A percentile compares a stretch with the other conserved stretches of the same genome.
Conservation (phyloP, 257 asterid species). For the Solanum stenotomum region DNA sequence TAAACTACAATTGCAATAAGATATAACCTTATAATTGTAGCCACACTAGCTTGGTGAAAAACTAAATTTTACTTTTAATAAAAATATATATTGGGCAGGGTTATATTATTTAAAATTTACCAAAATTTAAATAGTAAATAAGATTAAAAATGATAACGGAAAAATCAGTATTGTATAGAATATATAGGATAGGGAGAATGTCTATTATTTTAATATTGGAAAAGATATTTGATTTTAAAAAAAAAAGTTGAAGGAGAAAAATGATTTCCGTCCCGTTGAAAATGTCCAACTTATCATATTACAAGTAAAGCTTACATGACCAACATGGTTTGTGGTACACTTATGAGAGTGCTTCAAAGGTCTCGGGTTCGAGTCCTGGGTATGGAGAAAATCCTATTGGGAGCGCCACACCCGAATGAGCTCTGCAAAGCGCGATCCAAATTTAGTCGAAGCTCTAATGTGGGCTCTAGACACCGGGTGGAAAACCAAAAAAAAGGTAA, state of each 20-base stretch:
- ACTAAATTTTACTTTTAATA: not conserved
- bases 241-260: not conserved
- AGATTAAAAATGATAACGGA: not conserved
- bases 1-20: not conserved
- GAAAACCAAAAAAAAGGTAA: too few species aligned
- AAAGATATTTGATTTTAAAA: too few species aligned
- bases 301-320: not conserved
- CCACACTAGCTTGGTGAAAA: not conserved
- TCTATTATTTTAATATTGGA: not conserved
- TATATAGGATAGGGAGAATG: not conserved
- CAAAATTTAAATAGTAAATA: too few species aligned
- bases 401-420: too few species aligned
- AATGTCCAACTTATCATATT: not conserved
- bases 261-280: not conserved
- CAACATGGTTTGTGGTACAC: too few species aligned
- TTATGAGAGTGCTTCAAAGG: too few species aligned
- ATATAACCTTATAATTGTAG: not conserved
- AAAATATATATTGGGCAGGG: not conserved
- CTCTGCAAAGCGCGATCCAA: too few species aligned
- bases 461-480: too few species aligned
- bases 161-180: too few species aligned
- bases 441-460: too few species aligned
- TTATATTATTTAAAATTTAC: too few species aligned
- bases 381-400: too few species aligned
- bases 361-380: fast-evolving